Conservation (phyloP, 345 rosid genomes). For the Cardamine resedifolia region DNA sequence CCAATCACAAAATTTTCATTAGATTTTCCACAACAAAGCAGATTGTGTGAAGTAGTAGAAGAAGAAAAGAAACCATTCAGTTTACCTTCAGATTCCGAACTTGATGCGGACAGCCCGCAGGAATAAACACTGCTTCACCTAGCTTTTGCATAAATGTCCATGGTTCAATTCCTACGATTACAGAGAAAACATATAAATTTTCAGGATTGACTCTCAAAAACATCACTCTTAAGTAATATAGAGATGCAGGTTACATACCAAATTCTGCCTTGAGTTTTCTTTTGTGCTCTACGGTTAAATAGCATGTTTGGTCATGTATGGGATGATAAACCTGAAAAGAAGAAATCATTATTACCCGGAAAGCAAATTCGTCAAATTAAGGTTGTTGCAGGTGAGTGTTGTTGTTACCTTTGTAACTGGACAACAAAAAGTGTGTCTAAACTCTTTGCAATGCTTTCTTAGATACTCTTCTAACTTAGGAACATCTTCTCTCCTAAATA, state of each 20-base stretch:
- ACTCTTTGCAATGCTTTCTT: slow-evolving; percentile 60
- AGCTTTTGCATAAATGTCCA: slow-evolving; percentile 87
- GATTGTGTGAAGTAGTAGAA: background rate
- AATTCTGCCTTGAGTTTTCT: slow-evolving; percentile 70
- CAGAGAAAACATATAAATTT: background rate
- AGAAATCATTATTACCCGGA: background rate
- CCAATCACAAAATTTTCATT: background rate
- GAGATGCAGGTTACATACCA: slow-evolving; percentile 41
- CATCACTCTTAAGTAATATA: background rate
- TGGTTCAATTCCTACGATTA: slow-evolving; percentile 65
- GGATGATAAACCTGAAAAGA: slow-evolving; percentile 65
- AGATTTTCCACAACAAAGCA: background rate
- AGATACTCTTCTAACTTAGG: slow-evolving; percentile 73
- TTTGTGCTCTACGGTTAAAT: slow-evolving; percentile 69
- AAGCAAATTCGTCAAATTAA: background rate
- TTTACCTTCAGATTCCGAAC: slow-evolving; percentile 88
- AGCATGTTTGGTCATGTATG: slow-evolving; percentile 80
- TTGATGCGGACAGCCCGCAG: slow-evolving; percentile 98
- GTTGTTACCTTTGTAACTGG: slow-evolving; percentile 60
- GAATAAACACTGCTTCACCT: slow-evolving; percentile 94
- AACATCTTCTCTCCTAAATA: slow-evolving; percentile 86
- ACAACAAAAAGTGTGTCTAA: slow-evolving; percentile 69
- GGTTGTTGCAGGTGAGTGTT: background rate
- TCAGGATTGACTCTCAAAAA: background rate
- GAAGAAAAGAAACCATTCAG: background rate